These are phyloP conservation scores for Diaporthe nobilis DNA, from an alignment of 2,329 filamentous ascomycete genomes.

Conservation along the genomic window DNA sequence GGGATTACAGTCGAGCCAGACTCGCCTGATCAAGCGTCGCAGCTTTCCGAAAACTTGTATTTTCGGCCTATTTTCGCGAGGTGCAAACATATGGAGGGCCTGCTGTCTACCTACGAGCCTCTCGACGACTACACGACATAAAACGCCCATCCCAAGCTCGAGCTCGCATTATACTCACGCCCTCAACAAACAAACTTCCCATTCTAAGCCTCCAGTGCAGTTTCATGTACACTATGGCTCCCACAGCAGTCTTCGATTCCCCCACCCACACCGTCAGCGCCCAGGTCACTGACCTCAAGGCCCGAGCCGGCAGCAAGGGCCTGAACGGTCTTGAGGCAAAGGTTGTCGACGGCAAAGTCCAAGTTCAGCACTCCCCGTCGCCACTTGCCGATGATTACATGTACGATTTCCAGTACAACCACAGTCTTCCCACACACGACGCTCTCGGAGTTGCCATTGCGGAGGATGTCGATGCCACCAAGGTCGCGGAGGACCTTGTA, in stretches of 20 bases:
- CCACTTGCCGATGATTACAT: conserved; percentile 57
- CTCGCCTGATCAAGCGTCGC: conserved; percentile 10
- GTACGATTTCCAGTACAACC: conserved; percentile 59
- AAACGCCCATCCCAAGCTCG: not conserved
- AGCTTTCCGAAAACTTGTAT: not conserved
- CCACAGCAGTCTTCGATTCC: conserved; percentile 4
- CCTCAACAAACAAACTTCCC: not conserved
- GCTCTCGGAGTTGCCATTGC: not conserved
- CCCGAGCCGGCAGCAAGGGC: not conserved
- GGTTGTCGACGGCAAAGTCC: not conserved
- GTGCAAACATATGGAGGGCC: not conserved
- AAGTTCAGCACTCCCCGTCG: conserved; percentile 15
- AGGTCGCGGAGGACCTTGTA: not conserved
- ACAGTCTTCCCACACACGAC: conserved; percentile 36
- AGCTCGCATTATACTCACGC: not conserved
- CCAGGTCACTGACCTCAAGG: not conserved
- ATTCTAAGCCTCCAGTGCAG: not conserved
- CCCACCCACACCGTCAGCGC: not conserved
- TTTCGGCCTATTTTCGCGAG: not conserved
- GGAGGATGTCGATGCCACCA: conserved; percentile 2
- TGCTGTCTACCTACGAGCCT: not conserved
- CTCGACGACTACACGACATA: not conserved
- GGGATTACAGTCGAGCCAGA: not conserved
- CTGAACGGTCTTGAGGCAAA: not conserved
- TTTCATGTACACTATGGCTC: not conserved